Evolutionary conservation across 2,329 filamentous ascomycete genomes (phyloP).

Genomic region (Alternaria sp.): DNA sequence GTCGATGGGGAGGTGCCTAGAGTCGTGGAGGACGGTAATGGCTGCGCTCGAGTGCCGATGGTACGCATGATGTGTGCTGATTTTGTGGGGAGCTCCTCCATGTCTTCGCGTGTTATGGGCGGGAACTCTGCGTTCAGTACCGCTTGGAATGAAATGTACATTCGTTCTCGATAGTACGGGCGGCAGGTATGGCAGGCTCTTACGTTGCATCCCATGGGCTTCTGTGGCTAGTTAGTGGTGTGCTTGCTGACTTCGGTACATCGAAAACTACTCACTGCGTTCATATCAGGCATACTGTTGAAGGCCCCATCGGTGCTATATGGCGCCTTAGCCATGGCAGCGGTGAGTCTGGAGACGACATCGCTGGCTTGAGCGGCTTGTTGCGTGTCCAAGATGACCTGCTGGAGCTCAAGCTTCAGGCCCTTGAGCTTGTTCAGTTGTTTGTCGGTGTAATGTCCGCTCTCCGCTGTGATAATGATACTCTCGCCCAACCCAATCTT

Average conservation of each 20-base stretch:
- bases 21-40: not conserved
- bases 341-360: slow-evolving; percentile 19
- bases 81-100: slow-evolving; percentile 42
- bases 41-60: slow-evolving; percentile 31
- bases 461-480: slow-evolving; percentile 41
- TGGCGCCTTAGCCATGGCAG: slow-evolving; percentile 11
- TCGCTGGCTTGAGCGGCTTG: slow-evolving; percentile 28
- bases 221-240: slow-evolving; percentile 9
- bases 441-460: slow-evolving; percentile 39
- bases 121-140: slow-evolving; percentile 48
- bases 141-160: slow-evolving; percentile 53
- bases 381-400: slow-evolving; percentile 31
- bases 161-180: slow-evolving; percentile 56
- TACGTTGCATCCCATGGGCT: slow-evolving; percentile 46
- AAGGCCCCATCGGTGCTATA: slow-evolving; percentile 29
- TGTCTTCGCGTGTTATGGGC: slow-evolving; percentile 42
- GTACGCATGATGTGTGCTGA: slow-evolving; percentile 43
- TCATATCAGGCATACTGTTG: slow-evolving; percentile 15
- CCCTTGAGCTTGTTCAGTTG: slow-evolving; percentile 41
- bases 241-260: not conserved
- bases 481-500: slow-evolving; percentile 40
- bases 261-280: slow-evolving; percentile 17
- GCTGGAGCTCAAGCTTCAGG: slow-evolving; percentile 40
- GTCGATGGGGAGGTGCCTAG: slow-evolving; percentile 10
- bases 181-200: slow-evolving; percentile 59